Base-by-base conservation (phyloP, 2,329 filamentous ascomycete species). In the Ophioceras dolichostomum region DNA sequence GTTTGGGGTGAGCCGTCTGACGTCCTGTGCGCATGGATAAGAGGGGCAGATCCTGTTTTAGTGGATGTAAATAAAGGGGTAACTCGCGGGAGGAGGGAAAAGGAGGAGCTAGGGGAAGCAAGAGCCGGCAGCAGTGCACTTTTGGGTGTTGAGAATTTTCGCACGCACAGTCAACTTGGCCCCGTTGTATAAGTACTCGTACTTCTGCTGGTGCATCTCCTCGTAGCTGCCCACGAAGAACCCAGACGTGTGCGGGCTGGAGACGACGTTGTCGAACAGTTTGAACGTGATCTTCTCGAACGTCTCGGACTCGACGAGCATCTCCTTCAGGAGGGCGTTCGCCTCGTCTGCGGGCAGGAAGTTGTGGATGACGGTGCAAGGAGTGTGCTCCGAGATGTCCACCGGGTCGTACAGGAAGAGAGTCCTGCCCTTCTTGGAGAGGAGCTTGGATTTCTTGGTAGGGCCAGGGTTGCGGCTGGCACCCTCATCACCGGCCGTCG, bases 301-400 rank as follows among this genome's bases (percentile, higher is more conserved):
- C 0, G 79, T 73, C 14, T 69, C 60, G 0, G 82, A 69, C 58
- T 94, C 86, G 2, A 67, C 59, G 2, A 94, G 59, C 27, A 96
- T 67, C 54, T 96, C 88, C 22, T 58, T 55, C 1, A 96, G 64
- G 10, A 98, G 65, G 1, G 69, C 66, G 45, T 86, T 80, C 28
- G 91, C 89, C 41, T 83, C 68, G 2, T 78, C 65, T 0, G 67
- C 21, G 0, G 85, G 77, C 1, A 98, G 65, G 48, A 96, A 95
- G 50, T 94, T 91, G 58, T 94, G 87, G 39, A 95, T 77, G 45
- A 96, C 83, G 10, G 84, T 88, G 59, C 88, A 95, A 1, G 91
- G 87, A 0, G 89, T 94, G 51, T 94, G 73, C 18, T 73, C 68
- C 34, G 84, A 81, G 32, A 96, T 75, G 48, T 94, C 87, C 28